These are phyloP conservation scores for Alternaria brassicicola DNA, from an alignment of 2,329 filamentous ascomycete genomes.

Conservation along the genomic window DNA sequence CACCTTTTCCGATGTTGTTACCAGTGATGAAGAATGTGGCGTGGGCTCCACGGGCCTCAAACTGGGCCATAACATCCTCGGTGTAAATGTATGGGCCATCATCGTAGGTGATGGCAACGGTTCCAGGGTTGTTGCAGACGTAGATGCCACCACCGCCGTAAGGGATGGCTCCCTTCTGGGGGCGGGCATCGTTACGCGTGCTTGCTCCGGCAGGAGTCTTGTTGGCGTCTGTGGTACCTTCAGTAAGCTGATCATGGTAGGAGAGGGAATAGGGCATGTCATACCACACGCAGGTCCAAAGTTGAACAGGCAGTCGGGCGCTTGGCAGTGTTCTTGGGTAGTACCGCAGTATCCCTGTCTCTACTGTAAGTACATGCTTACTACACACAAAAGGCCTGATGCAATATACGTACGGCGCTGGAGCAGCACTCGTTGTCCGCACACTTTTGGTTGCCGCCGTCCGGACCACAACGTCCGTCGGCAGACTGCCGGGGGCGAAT, in stretches of 20 bases:
- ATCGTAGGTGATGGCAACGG: constrained; percentile 70
- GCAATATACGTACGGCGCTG: constrained; percentile 13
- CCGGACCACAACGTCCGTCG: constrained; percentile 37
- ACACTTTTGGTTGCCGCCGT: constrained; percentile 27
- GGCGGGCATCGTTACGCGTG: constrained; percentile 59
- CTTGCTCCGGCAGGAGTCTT: constrained; percentile 59
- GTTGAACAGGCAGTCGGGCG: constrained; percentile 66
- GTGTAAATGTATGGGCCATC: constrained; percentile 70
- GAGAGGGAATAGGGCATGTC: background rate
- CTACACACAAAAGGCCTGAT: background rate
- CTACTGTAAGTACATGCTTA: background rate
- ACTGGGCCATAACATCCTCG: constrained; percentile 63
- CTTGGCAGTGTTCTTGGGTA: constrained; percentile 61
- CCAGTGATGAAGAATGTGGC: constrained; percentile 72
- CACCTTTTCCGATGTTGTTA: constrained; percentile 61
- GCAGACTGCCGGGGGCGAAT: constrained; percentile 37
- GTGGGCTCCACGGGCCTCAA: constrained; percentile 64
- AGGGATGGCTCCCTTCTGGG: constrained; percentile 59
- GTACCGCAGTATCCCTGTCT: constrained; percentile 59
- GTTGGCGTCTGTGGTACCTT: constrained; percentile 56
- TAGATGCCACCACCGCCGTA: constrained; percentile 66
- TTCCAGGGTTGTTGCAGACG: constrained; percentile 58
- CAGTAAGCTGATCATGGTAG: constrained; percentile 47
- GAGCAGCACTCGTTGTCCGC: constrained; percentile 45
- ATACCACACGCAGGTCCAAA: constrained; percentile 56